phyloP scores from a whole-genome alignment of 2,329 filamentous ascomycete genomes.

The Fusarium nodosum region DNA sequence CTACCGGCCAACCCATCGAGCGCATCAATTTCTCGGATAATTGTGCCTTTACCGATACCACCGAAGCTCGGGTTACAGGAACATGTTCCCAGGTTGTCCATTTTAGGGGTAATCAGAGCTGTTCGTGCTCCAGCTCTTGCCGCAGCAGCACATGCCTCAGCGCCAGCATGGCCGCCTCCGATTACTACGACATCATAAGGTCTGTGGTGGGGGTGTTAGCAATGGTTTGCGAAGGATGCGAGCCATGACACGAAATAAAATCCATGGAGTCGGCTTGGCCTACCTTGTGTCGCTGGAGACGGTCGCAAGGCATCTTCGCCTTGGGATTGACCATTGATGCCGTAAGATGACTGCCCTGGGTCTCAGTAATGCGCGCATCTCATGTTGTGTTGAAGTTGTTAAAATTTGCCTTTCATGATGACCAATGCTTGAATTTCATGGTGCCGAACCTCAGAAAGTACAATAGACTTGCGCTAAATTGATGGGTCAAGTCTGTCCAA shows the following conservation, averaged over 20 bases:
- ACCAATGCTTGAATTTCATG: constrained; percentile 22
- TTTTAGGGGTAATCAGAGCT: constrained; percentile 87
- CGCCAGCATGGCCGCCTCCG: constrained; percentile 94
- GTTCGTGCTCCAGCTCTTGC: constrained; percentile 90
- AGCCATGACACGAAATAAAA: constrained; percentile 16
- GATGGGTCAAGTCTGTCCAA: constrained; percentile 7
- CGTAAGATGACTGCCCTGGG: constrained; percentile 41
- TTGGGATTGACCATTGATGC: constrained; percentile 32
- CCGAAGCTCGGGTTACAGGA: constrained; percentile 98
- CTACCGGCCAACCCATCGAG: constrained; percentile 90
- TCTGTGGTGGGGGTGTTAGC: constrained; percentile 56
- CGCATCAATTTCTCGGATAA: constrained; percentile 94
- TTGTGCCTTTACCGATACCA: constrained; percentile 98
- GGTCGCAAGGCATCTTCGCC: constrained; percentile 50
- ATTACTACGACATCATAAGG: constrained; percentile 94
- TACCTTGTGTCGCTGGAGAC: constrained; percentile 52
- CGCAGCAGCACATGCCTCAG: constrained; percentile 92
- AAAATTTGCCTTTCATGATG: constrained; percentile 37
- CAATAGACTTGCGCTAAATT: constrained; percentile 8
- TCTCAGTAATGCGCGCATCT: constrained; percentile 51
- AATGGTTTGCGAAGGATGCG: constrained; percentile 7
- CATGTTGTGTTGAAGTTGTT: constrained; percentile 37
- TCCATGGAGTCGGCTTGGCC: constrained; percentile 5
- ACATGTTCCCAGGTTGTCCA: constrained; percentile 92
- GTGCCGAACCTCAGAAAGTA: constrained; percentile 9